Evolutionary conservation across 192 early-diverging fungal species (phyloP), one percentile per base, ranked within the genome.

Genomic region (Coemansia sp.): DNA sequence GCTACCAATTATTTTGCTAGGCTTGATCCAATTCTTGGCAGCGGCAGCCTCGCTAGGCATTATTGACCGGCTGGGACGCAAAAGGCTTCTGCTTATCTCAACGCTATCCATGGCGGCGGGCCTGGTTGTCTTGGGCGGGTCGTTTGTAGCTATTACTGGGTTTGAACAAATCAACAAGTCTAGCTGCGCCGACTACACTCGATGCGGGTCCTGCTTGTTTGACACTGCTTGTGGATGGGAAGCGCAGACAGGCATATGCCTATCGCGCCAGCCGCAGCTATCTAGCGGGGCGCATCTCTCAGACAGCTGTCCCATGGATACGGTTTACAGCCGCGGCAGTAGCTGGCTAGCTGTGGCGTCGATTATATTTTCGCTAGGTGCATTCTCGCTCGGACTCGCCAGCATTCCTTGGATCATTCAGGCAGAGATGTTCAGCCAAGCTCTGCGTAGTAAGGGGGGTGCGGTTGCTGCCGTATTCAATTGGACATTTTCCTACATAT

Each of bases 391-490:
- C 9, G 72, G 72, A 24, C 65, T 74, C 3, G 72, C 65, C 17
- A 74, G 57, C 45, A 68, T 74, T 25, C 72, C 72, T 5, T 74
- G 72, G 72, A 57, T 74, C 3, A 74, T 74, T 22, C 72, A 74
- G 62, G 27, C 72, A 7, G 72, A 74, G 46, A 51, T 74, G 46
- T 74, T 74, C 37, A 60, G 65, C 62, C 72, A 74, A 22, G 64
- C 72, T 6, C 27, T 74, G 65, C 72, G 72, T 17, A 68, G 72
- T 57, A 66, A 62, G 29, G 72, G 61, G 6, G 57, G 72, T n/a
- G 62, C 60, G n/a, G 65, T 68, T 32, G 66, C 66, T 1, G 46
- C 73, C 5, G 68, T 74, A 24, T 63, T 32, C 31, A 74, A 74
- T 32, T 74, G 73, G 73, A 17, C 61, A 10, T 64, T 65, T 38